A percentile compares a stretch with the other conserved stretches of the same genome.
Conservation (phyloP, 768 basidiomycete genomes). For the Russula dissimulans region DNA sequence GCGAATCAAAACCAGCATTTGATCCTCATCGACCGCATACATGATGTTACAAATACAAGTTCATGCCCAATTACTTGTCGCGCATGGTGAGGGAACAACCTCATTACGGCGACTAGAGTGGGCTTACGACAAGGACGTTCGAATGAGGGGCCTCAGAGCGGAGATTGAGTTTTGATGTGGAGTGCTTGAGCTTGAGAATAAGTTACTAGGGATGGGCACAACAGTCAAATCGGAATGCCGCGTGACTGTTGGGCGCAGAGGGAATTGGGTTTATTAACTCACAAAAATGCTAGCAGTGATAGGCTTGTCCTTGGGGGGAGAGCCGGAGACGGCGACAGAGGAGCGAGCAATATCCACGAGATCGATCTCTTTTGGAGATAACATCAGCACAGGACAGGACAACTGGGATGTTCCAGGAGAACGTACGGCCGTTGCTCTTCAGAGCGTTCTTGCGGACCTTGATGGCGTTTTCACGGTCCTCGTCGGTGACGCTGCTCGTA, state of each 20-base stretch:
- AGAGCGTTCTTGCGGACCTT: slow-evolving; percentile 67
- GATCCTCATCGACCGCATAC: not conserved
- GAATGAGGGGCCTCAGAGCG: not conserved
- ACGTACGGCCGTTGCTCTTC: slow-evolving; percentile 40
- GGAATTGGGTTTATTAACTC: not conserved
- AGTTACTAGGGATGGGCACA: slow-evolving; percentile 10
- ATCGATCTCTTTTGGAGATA: slow-evolving; percentile 34
- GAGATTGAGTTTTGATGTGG: slow-evolving; percentile 1
- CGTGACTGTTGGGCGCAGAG: not conserved
- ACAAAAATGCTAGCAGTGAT: slow-evolving; percentile 3
- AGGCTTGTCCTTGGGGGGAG: slow-evolving; percentile 28
- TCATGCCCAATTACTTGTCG: not conserved
- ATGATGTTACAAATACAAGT: slow-evolving; percentile 8
- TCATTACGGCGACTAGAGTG: not conserved
- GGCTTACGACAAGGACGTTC: too few species aligned
- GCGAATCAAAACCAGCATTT: not conserved
- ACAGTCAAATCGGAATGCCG: not conserved
- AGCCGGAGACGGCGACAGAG: slow-evolving; percentile 58
- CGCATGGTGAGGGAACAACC: not conserved
- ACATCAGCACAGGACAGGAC: not conserved
- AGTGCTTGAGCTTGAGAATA: not conserved
- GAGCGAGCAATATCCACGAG: slow-evolving; percentile 77
- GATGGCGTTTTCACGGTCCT: slow-evolving; percentile 55
- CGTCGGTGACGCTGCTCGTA: slow-evolving; percentile 42
- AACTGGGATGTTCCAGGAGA: not conserved